Evolutionary conservation across 257 asterid species (phyloP), one percentile per base, ranked within the genome.

Genomic region (Striga asiatica): DNA sequence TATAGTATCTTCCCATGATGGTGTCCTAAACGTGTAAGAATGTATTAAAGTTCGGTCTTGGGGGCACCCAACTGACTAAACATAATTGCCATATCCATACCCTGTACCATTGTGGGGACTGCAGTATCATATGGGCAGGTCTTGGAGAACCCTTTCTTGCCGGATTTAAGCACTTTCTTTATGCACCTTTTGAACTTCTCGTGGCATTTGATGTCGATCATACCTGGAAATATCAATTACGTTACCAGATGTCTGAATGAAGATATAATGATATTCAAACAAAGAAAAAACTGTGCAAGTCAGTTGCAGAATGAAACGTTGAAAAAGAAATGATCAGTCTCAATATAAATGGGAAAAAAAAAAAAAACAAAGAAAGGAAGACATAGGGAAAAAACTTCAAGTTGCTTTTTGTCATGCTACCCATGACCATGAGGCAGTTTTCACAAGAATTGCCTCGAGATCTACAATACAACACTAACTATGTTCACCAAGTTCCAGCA

Each of bases 21-120:
- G n/a, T n/a, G n/a, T n/a, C n/a, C n/a, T n/a, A n/a, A n/a, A n/a
- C n/a, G n/a, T n/a, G n/a, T n/a, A n/a, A n/a, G n/a, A n/a, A n/a
- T n/a, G n/a, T 17, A 53, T 72, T 71, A 89, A 56, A 89, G 85
- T 58, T 86, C 94, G 27, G 58, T 42, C 61, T 63, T 83, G 8
- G 80, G 62, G 67, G 69, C 58, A n/a, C 93, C 91, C 23, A 89
- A 73, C 67, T 79, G 91, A 54, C 96, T 86, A 60, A 86, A 74
- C 65, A 86, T 21, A 61, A 89, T 86, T 10, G 93, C 96, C 81
- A 83, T 67, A 70, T 86, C 91, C 97, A 89, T 89, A 31, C 97
- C 96, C 51, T 79, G 85, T 11, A 53, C 47, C 97, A 89, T 83
- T 47, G 96, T 86, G 37, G 96, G 94, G 65, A 89, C 82, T 14